Conservation (phyloP, 2,329 filamentous ascomycete genomes). For the Xylariaceae sp. region DNA sequence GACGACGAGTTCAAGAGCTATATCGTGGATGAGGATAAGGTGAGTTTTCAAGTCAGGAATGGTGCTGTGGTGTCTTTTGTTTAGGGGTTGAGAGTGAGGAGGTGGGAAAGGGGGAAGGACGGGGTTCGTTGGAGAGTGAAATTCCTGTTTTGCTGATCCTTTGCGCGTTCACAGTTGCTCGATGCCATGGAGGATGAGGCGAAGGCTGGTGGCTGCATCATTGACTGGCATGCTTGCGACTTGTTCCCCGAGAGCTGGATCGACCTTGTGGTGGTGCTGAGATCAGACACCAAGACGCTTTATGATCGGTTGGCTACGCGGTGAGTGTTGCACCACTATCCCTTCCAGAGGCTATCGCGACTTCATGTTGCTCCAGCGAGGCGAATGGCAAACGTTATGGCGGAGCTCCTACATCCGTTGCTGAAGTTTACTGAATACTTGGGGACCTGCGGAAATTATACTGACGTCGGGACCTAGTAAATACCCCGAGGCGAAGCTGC, state of each 20-base stretch:
- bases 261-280: conserved; percentile 87
- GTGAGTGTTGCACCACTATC: no score
- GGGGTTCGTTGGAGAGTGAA: neutral
- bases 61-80: no score
- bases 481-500: conserved; percentile 80
- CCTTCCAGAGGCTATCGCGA: no score
- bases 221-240: conserved; percentile 98
- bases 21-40: conserved; percentile 97
- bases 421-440: no score
- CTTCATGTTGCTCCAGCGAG: no score
- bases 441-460: no score
- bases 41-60: no score
- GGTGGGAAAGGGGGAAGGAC: neutral
- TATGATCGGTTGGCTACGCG: conserved; percentile 79
- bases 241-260: conserved; percentile 91
- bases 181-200: conserved; percentile 84
- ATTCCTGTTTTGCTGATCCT: no score
- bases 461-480: conserved; percentile 44
- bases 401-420: no score
- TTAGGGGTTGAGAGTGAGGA: neutral
- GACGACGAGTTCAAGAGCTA: conserved; percentile 82
- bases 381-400: no score
- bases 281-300: conserved; percentile 72
- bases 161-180: conserved; percentile 59
- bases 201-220: conserved; percentile 74